These are phyloP conservation scores for Psidium guajava DNA, from an alignment of 345 rosid genomes.

Conservation along the genomic window DNA sequence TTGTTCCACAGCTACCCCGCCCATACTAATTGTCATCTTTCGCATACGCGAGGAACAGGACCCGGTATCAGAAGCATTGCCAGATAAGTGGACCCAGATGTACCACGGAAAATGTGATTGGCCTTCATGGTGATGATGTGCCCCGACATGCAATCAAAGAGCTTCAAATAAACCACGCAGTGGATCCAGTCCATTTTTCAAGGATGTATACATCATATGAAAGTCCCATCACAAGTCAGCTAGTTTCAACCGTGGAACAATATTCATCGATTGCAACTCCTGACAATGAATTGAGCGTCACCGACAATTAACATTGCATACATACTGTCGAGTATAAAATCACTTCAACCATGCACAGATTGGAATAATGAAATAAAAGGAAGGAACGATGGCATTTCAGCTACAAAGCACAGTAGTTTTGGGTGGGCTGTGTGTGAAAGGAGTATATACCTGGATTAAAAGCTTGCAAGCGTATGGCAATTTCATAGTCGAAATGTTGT, in stretches of 20 bases:
- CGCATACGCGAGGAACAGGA: neutral
- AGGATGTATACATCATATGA: neutral
- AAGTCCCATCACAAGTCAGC: neutral
- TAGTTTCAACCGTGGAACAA: neutral
- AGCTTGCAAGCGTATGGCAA: slow-evolving; percentile 97
- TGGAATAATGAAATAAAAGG: neutral
- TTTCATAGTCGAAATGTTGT: slow-evolving; percentile 68
- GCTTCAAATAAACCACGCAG: neutral
- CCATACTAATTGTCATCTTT: neutral
- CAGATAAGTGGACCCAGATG: neutral
- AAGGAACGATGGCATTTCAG: neutral
- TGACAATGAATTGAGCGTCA: neutral
- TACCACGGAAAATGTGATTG: neutral
- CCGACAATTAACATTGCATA: neutral
- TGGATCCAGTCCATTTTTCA: neutral
- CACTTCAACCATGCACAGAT: neutral
- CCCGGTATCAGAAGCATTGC: neutral
- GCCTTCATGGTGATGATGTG: neutral
- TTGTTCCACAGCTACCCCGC: neutral
- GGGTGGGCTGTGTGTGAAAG: neutral
- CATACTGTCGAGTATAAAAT: neutral
- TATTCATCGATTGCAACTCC: neutral
- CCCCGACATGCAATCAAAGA: neutral
- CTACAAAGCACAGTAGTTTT: neutral
- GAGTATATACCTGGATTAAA: slow-evolving; percentile 51